Evolutionary conservation across 1,139 yeast species (phyloP).

Genomic region (Diutina scorzettiae): DNA sequence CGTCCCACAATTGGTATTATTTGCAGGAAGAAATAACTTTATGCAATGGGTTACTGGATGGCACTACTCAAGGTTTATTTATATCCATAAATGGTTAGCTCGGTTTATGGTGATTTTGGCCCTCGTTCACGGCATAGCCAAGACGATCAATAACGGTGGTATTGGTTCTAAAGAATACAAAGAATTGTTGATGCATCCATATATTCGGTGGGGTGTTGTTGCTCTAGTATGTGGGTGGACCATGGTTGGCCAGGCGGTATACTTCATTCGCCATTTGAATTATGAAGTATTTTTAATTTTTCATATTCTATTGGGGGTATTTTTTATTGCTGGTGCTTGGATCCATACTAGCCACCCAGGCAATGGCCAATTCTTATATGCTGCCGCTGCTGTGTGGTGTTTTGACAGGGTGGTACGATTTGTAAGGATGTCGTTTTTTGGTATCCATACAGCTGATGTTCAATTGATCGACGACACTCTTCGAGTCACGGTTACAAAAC

Average conservation of each 20-base stretch:
- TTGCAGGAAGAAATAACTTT: constrained; percentile 44
- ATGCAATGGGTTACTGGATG: constrained; percentile 44
- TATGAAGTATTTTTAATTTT: constrained; percentile 33
- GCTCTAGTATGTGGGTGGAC: constrained; percentile 28
- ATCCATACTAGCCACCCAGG: constrained; percentile 32
- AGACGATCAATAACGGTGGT: constrained; percentile 25
- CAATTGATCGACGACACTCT: constrained; percentile 35
- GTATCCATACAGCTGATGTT: constrained; percentile 37
- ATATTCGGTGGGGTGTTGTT: constrained; percentile 45
- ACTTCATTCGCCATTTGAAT: constrained; percentile 23
- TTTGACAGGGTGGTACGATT: constrained; percentile 33
- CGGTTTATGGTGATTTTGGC: constrained; percentile 33
- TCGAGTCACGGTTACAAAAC: constrained; percentile 28
- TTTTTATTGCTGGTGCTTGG: constrained; percentile 33
- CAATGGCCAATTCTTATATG: constrained; percentile 23
- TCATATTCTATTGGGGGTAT: constrained; percentile 29
- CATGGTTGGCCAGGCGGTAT: constrained; percentile 29
- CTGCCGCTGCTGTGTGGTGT: constrained; percentile 31
- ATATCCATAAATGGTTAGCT: constrained; percentile 28
- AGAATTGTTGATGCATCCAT: constrained; percentile 24
- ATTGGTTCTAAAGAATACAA: constrained; percentile 18
- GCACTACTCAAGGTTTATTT: constrained; percentile 29
- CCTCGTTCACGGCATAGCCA: constrained; percentile 40
- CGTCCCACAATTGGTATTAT: constrained; percentile 38
- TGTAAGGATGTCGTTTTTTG: constrained; percentile 35